A percentile compares a stretch with the other conserved stretches of the same genome.
phyloP scores from a whole-genome alignment of 2,329 filamentous ascomycete species.

The Dactylellina sp. region DNA sequence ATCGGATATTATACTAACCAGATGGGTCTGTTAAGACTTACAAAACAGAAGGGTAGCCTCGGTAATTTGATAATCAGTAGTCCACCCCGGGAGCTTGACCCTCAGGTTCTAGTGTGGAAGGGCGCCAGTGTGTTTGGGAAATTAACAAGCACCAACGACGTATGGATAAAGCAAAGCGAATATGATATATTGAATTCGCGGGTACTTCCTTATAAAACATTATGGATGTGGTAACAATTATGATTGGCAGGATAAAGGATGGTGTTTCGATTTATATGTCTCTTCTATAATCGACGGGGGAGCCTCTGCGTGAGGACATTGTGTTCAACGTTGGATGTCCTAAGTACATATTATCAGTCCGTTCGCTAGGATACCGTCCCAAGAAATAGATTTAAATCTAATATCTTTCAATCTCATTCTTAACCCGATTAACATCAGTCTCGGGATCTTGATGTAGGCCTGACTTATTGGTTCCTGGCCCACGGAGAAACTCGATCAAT shows the following conservation, averaged over 20 bases:
- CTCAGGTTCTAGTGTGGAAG: slow-evolving; percentile 98
- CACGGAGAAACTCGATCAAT: slow-evolving; percentile 24
- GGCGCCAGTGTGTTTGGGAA: slow-evolving; percentile 96
- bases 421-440: neutral
- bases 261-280: too few species aligned
- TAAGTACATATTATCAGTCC: too few species aligned
- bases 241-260: neutral
- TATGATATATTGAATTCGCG: slow-evolving; percentile 87
- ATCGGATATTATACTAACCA: slow-evolving; percentile 69
- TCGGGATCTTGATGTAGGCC: neutral
- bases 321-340: neutral
- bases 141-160: slow-evolving; percentile 86
- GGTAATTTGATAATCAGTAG: slow-evolving; percentile 75
- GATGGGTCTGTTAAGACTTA: slow-evolving; percentile 60
- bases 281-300: too few species aligned
- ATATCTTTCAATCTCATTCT: neutral
- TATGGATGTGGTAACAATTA: slow-evolving; percentile 69
- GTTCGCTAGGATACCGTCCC: too few species aligned
- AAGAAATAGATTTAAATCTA: too few species aligned
- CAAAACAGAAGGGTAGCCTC: slow-evolving; percentile 68
- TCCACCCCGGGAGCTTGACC: slow-evolving; percentile 91
- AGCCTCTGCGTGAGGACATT: too few species aligned
- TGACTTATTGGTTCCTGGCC: neutral
- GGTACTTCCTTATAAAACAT: slow-evolving; percentile 83
- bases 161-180: slow-evolving; percentile 88